Conservation (phyloP, 371 early-diverging fungal species). For the Dentiscutata heterogama region DNA sequence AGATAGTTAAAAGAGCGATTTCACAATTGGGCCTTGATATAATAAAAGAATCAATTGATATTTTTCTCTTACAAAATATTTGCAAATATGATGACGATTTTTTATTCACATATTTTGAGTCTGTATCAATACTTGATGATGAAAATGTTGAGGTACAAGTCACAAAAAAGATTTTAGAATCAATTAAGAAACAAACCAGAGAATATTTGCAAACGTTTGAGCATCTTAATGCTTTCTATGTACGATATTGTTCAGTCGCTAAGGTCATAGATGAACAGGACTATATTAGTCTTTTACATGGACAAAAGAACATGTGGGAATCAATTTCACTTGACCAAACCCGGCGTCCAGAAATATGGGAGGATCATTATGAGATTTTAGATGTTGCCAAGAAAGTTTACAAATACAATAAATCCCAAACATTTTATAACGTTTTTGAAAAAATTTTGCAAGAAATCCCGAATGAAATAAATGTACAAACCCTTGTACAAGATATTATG, state of each 20-base stretch:
- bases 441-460: not conserved
- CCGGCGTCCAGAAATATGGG: conserved; percentile 7
- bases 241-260: not conserved
- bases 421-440: conserved; percentile 35
- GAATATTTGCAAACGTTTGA: not conserved
- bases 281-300: not conserved
- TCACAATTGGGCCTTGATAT: not conserved
- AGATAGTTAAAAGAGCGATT: not conserved
- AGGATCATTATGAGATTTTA: not conserved
- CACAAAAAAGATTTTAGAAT: not conserved
- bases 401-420: conserved; percentile 3
- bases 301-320: not conserved
- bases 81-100: conserved; percentile 3
- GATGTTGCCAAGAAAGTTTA: not conserved
- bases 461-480: not conserved
- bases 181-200: not conserved
- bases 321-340: not conserved
- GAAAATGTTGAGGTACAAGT: not conserved
- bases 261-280: conserved; percentile 9
- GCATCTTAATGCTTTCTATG: conserved; percentile 24
- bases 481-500: not conserved
- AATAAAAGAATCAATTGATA: not conserved
- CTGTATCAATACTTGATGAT: conserved; percentile 4
- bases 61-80: conserved; percentile 18
- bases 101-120: not conserved